Conservation (phyloP, 805 yeast genomes). For the Lachancea fermentati region DNA sequence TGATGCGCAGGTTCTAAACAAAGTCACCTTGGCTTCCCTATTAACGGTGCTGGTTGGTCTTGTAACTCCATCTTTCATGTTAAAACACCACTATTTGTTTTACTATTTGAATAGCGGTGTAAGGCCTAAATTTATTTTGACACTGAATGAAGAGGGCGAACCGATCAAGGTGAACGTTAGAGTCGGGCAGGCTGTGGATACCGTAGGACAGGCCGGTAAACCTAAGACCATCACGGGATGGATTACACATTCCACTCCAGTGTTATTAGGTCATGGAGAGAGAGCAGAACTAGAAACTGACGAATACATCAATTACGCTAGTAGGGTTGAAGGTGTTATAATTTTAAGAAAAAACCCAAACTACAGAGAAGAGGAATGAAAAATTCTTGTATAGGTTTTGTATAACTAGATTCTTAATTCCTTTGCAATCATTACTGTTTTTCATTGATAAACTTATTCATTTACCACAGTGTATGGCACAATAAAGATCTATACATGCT, state of each 20-base stretch:
- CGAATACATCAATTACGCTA: constrained; percentile 78
- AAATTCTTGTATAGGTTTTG: neutral
- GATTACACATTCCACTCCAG: constrained; percentile 99
- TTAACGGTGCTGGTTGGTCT: constrained; percentile 79
- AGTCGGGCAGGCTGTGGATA: constrained; percentile 98
- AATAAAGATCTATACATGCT: neutral
- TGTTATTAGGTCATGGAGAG: constrained; percentile 86
- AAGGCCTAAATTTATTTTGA: constrained; percentile 87
- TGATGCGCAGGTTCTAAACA: constrained; percentile 81
- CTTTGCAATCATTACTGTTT: neutral
- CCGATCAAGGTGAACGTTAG: constrained; percentile 94
- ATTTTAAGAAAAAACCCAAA: constrained; percentile 89
- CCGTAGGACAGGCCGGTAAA: constrained; percentile 98
- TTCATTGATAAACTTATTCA: neutral
- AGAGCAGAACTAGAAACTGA: constrained; percentile 90
- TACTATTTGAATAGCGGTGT: constrained; percentile 83
- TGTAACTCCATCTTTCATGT: constrained; percentile 80
- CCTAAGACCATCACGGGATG: constrained; percentile 99
- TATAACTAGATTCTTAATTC: neutral
- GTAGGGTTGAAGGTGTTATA: constrained; percentile 87
- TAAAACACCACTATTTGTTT: constrained; percentile 76
- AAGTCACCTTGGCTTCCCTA: constrained; percentile 84
- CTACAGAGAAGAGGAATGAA: constrained; percentile 52
- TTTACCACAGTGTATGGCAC: neutral
- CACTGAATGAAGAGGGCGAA: constrained; percentile 85